Evolutionary conservation across 768 basidiomycete species (phyloP), one percentile per base, ranked within the genome.

Genomic region (Xerocomellus intermedius): DNA sequence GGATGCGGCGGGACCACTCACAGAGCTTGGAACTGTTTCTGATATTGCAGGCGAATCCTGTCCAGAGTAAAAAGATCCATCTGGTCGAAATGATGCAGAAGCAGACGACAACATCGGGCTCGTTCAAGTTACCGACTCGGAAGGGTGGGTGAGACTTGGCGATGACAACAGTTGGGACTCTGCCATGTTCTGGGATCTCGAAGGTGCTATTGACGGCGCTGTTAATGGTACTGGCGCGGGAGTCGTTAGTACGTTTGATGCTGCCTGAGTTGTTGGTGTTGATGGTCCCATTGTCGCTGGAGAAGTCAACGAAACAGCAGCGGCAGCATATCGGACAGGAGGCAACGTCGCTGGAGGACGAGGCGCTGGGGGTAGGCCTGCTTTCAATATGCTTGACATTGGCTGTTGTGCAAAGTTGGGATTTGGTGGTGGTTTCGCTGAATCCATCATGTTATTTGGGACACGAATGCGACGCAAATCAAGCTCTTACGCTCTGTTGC

Each of bases 241-340:
- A 14, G 58, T 58, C 42, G 65, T 55, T 21, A 60, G 45, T 46
- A 63, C 41, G 50, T 77, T 77, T 41, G 74, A 66, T 22, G 74
- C 62, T 32, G 77, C 44, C 38, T 74, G 61, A 21, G 81, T 71
- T 62, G 78, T 73, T 59, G 64, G 66, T 24, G 64, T 65, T 26
- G 58, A 5, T 35, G 65, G 63, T 22, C 51, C 64, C 46, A 65
- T n/a, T 38, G 66, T 65, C 14, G 50, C 42, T 14, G 66, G 63
- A 22, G 64, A 55, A 8, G 58, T 42, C 14, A 65, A 61, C 35
- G 69, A 70, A 8, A 71, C 70, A 0, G 64, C 70, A 0, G 93
- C 94, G n/a, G 92, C 84, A 32, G 96, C 88, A 68, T 97, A 97
- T 47, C 89, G 81, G 66, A 95, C 90, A 13, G 93, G 89, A 42